These are phyloP conservation scores for Trichoderma harzianum DNA, from an alignment of 2,329 filamentous ascomycete genomes.

Conservation along the genomic window DNA sequence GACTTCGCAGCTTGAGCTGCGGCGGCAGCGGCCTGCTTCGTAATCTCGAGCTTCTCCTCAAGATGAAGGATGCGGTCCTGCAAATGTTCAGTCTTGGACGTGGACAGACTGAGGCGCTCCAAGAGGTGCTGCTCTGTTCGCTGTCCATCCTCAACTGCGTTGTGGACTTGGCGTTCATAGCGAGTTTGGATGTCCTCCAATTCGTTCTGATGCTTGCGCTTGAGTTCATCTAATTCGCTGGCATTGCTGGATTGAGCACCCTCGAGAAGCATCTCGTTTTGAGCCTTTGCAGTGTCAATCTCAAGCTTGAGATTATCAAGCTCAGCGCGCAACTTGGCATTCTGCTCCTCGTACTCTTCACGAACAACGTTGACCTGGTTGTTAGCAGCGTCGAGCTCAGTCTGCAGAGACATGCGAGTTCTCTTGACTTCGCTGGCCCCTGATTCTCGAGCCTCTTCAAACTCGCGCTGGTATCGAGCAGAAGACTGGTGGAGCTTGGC, in stretches of 20 bases:
- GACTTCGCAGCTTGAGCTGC: conserved; percentile 72
- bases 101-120: conserved; percentile 76
- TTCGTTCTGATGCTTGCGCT: conserved; percentile 61
- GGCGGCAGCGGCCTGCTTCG: conserved; percentile 80
- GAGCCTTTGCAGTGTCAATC: conserved; percentile 74
- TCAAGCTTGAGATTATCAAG: conserved; percentile 76
- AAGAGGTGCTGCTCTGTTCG: conserved; percentile 74
- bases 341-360: conserved; percentile 76
- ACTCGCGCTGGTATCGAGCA: conserved; percentile 72
- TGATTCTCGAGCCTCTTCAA: conserved; percentile 77
- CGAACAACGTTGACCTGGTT: conserved; percentile 81
- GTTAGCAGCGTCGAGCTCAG: conserved; percentile 78
- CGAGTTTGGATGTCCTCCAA: conserved; percentile 72
- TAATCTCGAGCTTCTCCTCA: conserved; percentile 87
- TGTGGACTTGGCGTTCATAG: conserved; percentile 70
- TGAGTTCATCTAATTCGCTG: conserved; percentile 48
- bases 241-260: conserved; percentile 70
- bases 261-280: conserved; percentile 79
- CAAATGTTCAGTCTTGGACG: conserved; percentile 80
- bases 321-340: conserved; percentile 67
- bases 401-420: conserved; percentile 72
- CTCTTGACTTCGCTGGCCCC: conserved; percentile 78
- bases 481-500: conserved; percentile 67
- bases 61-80: conserved; percentile 81
- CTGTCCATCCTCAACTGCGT: conserved; percentile 76